phyloP scores from a whole-genome alignment of 441 rosid species.

The Eutrema salsugineum region DNA sequence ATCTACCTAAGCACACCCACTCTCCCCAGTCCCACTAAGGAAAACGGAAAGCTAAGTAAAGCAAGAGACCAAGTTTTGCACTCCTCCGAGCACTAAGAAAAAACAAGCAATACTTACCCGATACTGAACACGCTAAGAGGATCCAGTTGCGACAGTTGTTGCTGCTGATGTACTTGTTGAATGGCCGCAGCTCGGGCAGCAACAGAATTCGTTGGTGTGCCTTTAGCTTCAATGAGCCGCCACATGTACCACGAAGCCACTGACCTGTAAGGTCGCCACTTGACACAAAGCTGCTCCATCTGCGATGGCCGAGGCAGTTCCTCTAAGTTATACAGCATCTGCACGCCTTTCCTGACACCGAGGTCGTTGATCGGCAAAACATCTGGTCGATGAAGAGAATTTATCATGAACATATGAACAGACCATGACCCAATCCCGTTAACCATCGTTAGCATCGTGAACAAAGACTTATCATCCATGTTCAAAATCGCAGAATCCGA shows the following conservation, averaged over 20 bases:
- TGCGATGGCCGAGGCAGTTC: slow-evolving; percentile 87
- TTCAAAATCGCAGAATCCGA: slow-evolving; percentile 66
- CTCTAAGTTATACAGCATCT: slow-evolving; percentile 61
- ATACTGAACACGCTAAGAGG: slow-evolving; percentile 68
- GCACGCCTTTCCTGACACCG: slow-evolving; percentile 78
- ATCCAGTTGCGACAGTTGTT: slow-evolving; percentile 44
- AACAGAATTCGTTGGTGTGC: slow-evolving; percentile 56
- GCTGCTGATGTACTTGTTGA: slow-evolving; percentile 44
- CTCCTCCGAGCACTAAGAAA: background rate
- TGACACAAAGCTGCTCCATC: slow-evolving; percentile 79
- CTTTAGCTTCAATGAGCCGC: slow-evolving; percentile 71
- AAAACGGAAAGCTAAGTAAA: background rate
- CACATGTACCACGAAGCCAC: slow-evolving; percentile 86
- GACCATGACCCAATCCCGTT: slow-evolving; percentile 96
- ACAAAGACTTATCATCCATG: slow-evolving; percentile 88
- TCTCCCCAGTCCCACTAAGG: background rate
- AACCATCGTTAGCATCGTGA: slow-evolving; percentile 93
- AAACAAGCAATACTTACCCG: slow-evolving; percentile 40
- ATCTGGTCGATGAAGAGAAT: slow-evolving; percentile 85
- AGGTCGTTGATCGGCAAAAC: slow-evolving; percentile 85
- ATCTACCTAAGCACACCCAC: background rate
- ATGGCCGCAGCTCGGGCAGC: slow-evolving; percentile 47
- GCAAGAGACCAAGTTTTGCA: too few relatives aligned
- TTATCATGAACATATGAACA: slow-evolving; percentile 91
- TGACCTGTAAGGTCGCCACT: slow-evolving; percentile 84